A percentile compares a stretch with the other conserved stretches of the same genome.
phyloP scores from a whole-genome alignment of 352 stramenopile genomes.

The Globisporangium solare region DNA sequence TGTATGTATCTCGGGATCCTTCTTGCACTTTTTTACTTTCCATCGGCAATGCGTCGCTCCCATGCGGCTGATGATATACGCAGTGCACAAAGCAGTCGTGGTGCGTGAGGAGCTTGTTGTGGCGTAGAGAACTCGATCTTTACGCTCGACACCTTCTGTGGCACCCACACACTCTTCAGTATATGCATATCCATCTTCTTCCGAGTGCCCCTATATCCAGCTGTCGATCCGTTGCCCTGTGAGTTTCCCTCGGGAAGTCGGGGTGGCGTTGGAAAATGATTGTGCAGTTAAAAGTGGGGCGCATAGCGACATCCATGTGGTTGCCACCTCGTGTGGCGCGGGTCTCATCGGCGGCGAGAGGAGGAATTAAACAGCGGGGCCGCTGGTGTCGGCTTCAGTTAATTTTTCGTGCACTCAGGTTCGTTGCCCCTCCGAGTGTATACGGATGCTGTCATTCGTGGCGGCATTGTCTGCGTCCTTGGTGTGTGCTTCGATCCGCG shows the following conservation, averaged over 20 bases:
- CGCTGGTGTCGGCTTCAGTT: not conserved
- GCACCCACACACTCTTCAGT: constrained; percentile 31
- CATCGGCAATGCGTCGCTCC: constrained; percentile 34
- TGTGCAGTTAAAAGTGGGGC: constrained; percentile 80
- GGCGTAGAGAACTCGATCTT: constrained; percentile 5
- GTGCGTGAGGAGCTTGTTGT: constrained; percentile 32
- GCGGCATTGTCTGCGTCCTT: not conserved
- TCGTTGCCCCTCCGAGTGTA: constrained; percentile 8
- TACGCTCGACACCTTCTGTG: constrained; percentile 18
- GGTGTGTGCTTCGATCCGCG: too few relatives aligned
- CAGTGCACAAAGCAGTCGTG: constrained; percentile 62
- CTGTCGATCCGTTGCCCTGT: constrained; percentile 33
- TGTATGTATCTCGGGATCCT: not conserved
- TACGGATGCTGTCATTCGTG: not conserved
- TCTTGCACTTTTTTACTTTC: constrained; percentile 71
- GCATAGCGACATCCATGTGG: constrained; percentile 30
- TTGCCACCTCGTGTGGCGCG: constrained; percentile 16
- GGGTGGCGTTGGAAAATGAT: constrained; percentile 18
- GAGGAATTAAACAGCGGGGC: too few relatives aligned
- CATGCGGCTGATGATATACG: constrained; percentile 72
- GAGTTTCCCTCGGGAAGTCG: constrained; percentile 9
- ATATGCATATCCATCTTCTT: too few relatives aligned
- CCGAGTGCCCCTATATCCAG: constrained; percentile 60
- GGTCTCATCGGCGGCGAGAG: constrained; percentile 7
- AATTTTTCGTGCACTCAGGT: not conserved